Evolutionary conservation across 306 rosid species (phyloP), one percentile per base, ranked within the genome.

Genomic region (Phaseolus lunatus): DNA sequence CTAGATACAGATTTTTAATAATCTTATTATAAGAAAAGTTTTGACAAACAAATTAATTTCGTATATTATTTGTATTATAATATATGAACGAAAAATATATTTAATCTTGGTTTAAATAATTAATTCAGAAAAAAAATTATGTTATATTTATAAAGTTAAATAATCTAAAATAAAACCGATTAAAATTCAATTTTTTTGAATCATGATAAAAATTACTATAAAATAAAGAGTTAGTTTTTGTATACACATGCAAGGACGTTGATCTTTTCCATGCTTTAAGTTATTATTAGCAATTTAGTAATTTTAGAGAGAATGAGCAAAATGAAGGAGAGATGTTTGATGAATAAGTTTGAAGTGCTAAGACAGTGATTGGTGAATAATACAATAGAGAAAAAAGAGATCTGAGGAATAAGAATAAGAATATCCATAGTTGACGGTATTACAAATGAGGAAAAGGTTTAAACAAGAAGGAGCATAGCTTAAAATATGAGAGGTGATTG

Each of bases 351-450:
- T 3, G 22, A n/a, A 8, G 19, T 35, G 37, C 67, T 6, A 58
- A 48, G 2, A 12, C n/a, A 18, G 31, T 24, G 41, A 16, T 12
- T 37, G 7, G 44, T 1, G 24, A 52, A 49, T 14, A 41, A 63
- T 3, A 58, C n/a, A 41, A 64, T 19, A 61, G 2, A 56, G 44
- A 37, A 41, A 41, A 37, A 41, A 41, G 15, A 62, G 22, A 50
- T 31, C 19, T n/a, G 61, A 67, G 70, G 80, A 79, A 82, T 71
- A 72, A 70, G 80, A 79, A 82, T 74, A 76, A 70, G 88, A 85
- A 82, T 70, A 79, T 75, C 84, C 80, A 82, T n/a, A 79, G 77
- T 22, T 64, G 82, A 58, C 59, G 81, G 86, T 82, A 76, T 82
- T 82, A 82, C 84, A 79, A 45, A 85, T 57, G 89, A 85, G 56